A percentile compares a stretch with the other conserved stretches of the same genome.
Evolutionary conservation across 768 basidiomycete species (phyloP).

Genomic region (Leccinellum rugosiceps): DNA sequence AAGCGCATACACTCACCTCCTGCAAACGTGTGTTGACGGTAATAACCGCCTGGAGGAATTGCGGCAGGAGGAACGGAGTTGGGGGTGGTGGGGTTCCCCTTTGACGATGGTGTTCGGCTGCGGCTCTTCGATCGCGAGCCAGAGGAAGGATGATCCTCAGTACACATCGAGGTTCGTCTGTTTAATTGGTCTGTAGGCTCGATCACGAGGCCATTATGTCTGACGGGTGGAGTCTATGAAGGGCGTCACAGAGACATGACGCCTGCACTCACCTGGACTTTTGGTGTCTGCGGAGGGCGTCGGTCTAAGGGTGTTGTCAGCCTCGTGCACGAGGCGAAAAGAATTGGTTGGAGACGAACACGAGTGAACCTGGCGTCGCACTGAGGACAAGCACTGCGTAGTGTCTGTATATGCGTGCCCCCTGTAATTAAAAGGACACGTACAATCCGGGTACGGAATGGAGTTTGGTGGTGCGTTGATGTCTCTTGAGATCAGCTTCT

Average conservation of each 20-base stretch:
- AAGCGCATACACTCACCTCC: conserved; percentile 33
- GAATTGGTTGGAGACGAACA: conserved; percentile 41
- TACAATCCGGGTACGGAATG: conserved; percentile 76
- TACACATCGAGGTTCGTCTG: conserved; percentile 18
- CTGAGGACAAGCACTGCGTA: conserved; percentile 64
- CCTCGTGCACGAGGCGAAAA: conserved; percentile 8
- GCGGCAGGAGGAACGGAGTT: conserved; percentile 34
- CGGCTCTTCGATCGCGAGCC: conserved; percentile 49
- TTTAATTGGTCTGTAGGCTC: conserved; percentile 39
- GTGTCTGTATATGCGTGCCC: conserved; percentile 15
- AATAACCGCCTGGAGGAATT: conserved; percentile 45
- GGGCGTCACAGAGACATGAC: conserved; percentile 1
- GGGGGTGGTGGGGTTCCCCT: conserved; percentile 36
- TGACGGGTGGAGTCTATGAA: conserved; percentile 3
- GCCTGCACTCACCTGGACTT: conserved; percentile 59
- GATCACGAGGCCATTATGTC: conserved; percentile 67
- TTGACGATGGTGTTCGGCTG: conserved; percentile 46
- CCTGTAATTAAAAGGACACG: conserved; percentile 25
- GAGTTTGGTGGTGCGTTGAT: conserved; percentile 75
- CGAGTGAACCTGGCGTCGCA: conserved; percentile 79
- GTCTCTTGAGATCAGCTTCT: conserved; percentile 78
- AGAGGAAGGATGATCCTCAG: conserved; percentile 33
- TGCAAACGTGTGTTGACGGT: conserved; percentile 58
- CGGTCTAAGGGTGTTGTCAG: conserved; percentile 49
- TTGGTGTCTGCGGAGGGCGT: conserved; percentile 76